Conservation (phyloP, 805 yeast genomes). For the Candida saitoana region DNA sequence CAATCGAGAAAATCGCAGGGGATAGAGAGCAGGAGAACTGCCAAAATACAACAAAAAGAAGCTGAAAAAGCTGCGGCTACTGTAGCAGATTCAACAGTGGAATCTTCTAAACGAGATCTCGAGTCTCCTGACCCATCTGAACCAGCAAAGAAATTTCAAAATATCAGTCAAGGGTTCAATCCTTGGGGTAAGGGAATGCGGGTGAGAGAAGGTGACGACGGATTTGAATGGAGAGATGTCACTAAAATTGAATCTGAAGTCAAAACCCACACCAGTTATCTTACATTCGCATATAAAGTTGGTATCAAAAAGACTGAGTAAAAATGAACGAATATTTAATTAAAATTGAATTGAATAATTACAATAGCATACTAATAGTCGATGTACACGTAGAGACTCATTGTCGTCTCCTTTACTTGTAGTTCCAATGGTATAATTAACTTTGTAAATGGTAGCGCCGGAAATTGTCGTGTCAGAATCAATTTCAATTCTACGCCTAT, state of each 20-base stretch:
- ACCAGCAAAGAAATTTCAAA: constrained; percentile 30
- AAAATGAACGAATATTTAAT: too few species aligned
- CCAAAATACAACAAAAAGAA: constrained; percentile 23
- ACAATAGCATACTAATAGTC: too few species aligned
- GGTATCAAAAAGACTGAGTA: background rate
- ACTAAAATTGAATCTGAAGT: constrained; percentile 79
- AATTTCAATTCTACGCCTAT: background rate
- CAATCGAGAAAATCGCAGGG: constrained; percentile 64
- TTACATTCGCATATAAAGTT: constrained; percentile 73
- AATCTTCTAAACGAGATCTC: constrained; percentile 18
- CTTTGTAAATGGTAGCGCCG: background rate
- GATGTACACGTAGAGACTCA: too few species aligned
- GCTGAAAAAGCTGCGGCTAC: constrained; percentile 3
- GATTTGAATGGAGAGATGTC: constrained; percentile 78
- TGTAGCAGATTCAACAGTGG: constrained; percentile 17
- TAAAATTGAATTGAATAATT: too few species aligned
- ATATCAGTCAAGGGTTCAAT: constrained; percentile 55
- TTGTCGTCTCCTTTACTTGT: too few species aligned
- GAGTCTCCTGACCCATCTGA: constrained; percentile 17
- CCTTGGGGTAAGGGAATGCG: constrained; percentile 92
- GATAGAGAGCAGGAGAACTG: constrained; percentile 50
- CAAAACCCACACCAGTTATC: constrained; percentile 89
- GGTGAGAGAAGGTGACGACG: constrained; percentile 81
- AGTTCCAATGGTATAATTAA: too few species aligned
- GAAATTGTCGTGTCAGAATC: constrained; percentile 4